phyloP scores from a whole-genome alignment of 169 alveolate genomes.

The Plasmodium gaboni region DNA sequence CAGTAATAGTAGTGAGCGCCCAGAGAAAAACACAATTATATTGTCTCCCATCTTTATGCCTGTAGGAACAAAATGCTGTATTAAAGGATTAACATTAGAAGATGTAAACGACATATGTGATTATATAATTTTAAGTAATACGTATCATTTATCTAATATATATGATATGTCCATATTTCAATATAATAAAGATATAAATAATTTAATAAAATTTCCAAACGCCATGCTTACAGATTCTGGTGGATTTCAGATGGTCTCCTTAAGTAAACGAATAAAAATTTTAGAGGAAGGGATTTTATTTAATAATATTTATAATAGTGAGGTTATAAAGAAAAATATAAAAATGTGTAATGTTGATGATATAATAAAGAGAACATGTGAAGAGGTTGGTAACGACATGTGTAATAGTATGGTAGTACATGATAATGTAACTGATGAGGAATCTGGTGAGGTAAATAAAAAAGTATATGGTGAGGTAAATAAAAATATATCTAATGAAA shows the following conservation, averaged over 20 bases:
- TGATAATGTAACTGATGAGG: too few relatives aligned
- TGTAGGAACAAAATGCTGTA: conserved; percentile 98
- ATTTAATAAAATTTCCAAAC: conserved; percentile 94
- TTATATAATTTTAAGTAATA: conserved; percentile 94
- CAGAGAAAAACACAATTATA: conserved; percentile 94
- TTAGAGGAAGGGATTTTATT: conserved; percentile 97
- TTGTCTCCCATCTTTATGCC: conserved; percentile 99
- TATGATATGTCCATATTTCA: conserved; percentile 95
- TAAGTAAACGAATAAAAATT: conserved; percentile 90
- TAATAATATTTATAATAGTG: conserved; percentile 87
- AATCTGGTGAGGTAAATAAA: too few relatives aligned
- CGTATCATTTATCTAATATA: conserved; percentile 97
- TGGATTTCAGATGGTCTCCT: conserved; percentile 97
- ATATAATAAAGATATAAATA: conserved; percentile 94
- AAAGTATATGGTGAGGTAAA: too few relatives aligned
- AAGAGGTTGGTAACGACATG: not conserved
- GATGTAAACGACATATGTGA: conserved; percentile 77
- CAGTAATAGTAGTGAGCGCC: too few relatives aligned
- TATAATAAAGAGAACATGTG: not conserved
- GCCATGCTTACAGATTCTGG: conserved; percentile 98
- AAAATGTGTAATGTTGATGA: not conserved
- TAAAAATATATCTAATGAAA: not conserved
- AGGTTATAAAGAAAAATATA: conserved; percentile 17
- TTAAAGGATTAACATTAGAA: conserved; percentile 81
- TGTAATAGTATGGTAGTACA: too few relatives aligned